A percentile compares a stretch with the other conserved stretches of the same genome.
Conservation (phyloP, 1,284 basidiomycete species). For the Bothia castanella region DNA sequence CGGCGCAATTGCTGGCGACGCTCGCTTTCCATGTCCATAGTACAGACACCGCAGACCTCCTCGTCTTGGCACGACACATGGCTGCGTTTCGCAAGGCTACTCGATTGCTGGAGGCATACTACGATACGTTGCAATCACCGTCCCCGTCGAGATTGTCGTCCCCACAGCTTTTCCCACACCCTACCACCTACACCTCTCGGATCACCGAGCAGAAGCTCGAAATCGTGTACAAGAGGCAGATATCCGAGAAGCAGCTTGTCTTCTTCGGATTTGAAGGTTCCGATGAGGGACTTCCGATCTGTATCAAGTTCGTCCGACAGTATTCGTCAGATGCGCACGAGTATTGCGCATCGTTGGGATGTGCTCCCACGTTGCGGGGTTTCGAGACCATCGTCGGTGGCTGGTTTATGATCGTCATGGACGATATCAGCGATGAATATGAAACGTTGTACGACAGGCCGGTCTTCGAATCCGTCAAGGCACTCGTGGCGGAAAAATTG, state of each 20-base stretch:
- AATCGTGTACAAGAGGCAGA: too few species aligned
- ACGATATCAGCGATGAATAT: not conserved
- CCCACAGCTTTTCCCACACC: not conserved
- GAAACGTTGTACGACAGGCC: not conserved
- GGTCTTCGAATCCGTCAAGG: too few species aligned
- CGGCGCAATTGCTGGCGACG: too few species aligned
- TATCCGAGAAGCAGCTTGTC: constrained; percentile 5
- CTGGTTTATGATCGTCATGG: not conserved
- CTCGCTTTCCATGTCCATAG: too few species aligned
- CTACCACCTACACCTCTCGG: not conserved
- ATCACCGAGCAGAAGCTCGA: too few species aligned
- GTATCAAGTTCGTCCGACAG: constrained; percentile 26
- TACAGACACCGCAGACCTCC: too few species aligned
- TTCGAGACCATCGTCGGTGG: not conserved
- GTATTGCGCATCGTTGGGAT: not conserved
- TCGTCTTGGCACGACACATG: constrained; percentile 5
- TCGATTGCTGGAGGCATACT: not conserved
- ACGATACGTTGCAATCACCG: not conserved
- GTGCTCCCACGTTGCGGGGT: not conserved
- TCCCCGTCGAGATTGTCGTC: not conserved
- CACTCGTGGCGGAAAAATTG: too few species aligned
- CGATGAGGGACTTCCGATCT: too few species aligned
- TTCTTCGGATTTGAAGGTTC: constrained; percentile 14
- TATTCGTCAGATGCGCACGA: not conserved
- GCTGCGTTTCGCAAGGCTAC: constrained; percentile 4